A percentile compares a stretch with the other conserved stretches of the same genome.
phyloP scores from a whole-genome alignment of 164 flowering plant species.

The Liriodendron chinense region DNA sequence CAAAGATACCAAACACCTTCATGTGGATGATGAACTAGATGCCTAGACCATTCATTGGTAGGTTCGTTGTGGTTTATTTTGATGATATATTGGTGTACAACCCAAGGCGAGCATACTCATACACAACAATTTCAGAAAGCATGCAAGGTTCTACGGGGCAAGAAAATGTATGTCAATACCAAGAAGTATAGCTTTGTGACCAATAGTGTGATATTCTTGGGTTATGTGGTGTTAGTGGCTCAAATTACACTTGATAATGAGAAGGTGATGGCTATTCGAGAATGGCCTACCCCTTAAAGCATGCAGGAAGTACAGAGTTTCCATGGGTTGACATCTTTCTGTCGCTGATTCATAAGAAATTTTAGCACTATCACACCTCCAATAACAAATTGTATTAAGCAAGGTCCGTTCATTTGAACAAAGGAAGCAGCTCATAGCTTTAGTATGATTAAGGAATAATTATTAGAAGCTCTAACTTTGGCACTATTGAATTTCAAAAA shows the following conservation, averaged over 20 bases:
- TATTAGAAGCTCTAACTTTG: neutral
- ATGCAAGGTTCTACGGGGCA: neutral
- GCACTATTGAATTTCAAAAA: neutral
- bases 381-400: neutral
- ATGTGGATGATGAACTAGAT: too few relatives aligned
- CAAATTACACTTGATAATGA: neutral
- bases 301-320: neutral
- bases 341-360: neutral
- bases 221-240: neutral
- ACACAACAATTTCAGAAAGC: neutral
- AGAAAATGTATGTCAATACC: neutral
- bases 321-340: neutral
- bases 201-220: neutral
- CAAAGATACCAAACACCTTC: too few relatives aligned
- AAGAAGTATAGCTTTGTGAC: neutral
- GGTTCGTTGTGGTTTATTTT: too few relatives aligned
- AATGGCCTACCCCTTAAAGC: neutral
- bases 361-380: neutral
- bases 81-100: neutral
- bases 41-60: too few relatives aligned
- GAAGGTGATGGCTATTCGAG: neutral
- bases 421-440: neutral
- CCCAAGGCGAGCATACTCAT: neutral
- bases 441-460: too few relatives aligned
- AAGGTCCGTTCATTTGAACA: neutral